Base-by-base conservation (phyloP, 805 yeast species). In the Lipomyces oligophaga region DNA sequence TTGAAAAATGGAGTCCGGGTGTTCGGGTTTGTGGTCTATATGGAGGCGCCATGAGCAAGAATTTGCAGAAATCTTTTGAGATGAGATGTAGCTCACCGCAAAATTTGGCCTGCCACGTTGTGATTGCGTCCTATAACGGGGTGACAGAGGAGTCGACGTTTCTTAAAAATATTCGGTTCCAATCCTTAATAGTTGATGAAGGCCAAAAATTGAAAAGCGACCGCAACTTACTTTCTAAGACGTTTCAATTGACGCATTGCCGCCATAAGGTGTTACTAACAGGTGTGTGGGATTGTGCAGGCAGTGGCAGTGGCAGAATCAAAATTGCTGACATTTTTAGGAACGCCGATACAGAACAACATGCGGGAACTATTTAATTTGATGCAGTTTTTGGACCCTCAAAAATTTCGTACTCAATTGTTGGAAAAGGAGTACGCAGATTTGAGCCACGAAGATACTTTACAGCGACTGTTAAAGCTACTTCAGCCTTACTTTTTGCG, bases 1-100 rank as follows among this genome's bases (percentile, higher is more conserved):
- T 90, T 41, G 96, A 89, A 58, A 77, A 81, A 42, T 93, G 98
- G 98, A 90, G 97, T 95, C 97, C 97, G 2, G 86, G 96, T 0
- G 71, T 93, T 27, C 66, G 97, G 51, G 79, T 88, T 88, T 40
- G 67, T 87, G 34, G 97, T 88, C 63, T 82, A 95, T 2, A 89
- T 48, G 95, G 94, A 1, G 39, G 68, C n/a, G 81, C 81, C 53
- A 70, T 67, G 4, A 76, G 71, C 13, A 73, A 96, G 28, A 66
- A 65, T 2, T 55, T 58, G 7, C 57, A 80, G 33, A 65, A 77
- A 22, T 31, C 58, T 47, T 60, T n/a, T 53, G 58, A 37, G 52
- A 53, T 51, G 58, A 21, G 16, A 15, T 22, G 27, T 26, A 20
- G 28, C 6, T 41, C 32, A 20, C 26, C 15, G 19, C 21, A 15